These are phyloP conservation scores for Selaginella moellendorffii DNA, from an alignment of 75 land plant genomes.

Conservation along the genomic window DNA sequence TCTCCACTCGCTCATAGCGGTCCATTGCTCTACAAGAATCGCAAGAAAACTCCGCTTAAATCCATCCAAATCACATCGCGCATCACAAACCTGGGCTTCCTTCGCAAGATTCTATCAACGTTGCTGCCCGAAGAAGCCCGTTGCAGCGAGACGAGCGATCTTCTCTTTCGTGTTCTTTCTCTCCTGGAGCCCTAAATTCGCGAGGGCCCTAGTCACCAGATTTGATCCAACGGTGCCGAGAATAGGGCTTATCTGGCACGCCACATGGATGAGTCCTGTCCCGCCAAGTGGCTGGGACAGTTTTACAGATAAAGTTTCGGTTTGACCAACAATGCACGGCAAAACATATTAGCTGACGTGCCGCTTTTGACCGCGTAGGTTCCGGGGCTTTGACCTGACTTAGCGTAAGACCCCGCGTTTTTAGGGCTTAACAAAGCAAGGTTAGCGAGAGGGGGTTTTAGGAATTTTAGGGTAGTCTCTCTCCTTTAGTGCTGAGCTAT, in stretches of 20 bases:
- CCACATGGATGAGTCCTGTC: too few relatives aligned
- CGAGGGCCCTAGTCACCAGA: background rate
- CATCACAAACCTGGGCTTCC: background rate
- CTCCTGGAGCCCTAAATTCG: background rate
- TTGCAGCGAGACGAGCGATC: background rate
- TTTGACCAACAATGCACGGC: background rate
- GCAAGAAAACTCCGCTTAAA: background rate
- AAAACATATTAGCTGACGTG: background rate
- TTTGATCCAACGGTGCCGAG: conserved; percentile 1
- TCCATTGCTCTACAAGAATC: conserved; percentile 19
- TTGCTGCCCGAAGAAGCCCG: background rate
- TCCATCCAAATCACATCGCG: background rate
- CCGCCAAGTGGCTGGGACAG: too few relatives aligned
- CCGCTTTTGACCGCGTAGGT: conserved; percentile 2
- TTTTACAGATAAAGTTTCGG: too few relatives aligned
- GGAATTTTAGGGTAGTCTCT: too few relatives aligned
- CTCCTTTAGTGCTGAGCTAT: background rate
- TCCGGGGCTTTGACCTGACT: background rate
- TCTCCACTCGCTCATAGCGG: conserved; percentile 68
- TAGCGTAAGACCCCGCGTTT: background rate
- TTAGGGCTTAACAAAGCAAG: background rate
- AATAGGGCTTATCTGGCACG: too few relatives aligned
- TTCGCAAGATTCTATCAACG: background rate
- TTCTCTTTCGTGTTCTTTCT: too few relatives aligned
- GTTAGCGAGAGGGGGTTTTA: background rate